phyloP scores from a whole-genome alignment of 805 yeast species.

The Ogataea trehaloabstinens region DNA sequence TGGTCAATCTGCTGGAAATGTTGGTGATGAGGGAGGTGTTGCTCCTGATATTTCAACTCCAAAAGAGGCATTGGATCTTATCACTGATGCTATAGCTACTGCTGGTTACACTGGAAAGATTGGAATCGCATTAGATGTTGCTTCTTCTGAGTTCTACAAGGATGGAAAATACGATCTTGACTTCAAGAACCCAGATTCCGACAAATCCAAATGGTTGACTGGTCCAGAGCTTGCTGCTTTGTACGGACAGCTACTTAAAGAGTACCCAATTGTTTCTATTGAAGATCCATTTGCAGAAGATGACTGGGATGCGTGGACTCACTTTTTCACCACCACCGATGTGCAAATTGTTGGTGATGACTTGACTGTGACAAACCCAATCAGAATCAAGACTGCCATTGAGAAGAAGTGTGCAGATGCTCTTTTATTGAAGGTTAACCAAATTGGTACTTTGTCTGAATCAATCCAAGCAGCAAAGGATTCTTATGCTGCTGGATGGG shows the following conservation, averaged over 20 bases:
- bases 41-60: constrained; percentile 97
- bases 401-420: constrained; percentile 95
- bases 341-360: constrained; percentile 97
- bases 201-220: constrained; percentile 84
- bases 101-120: constrained; percentile 97
- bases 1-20: constrained; percentile 99
- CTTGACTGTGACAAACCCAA: constrained; percentile 97
- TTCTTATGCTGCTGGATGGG: constrained; percentile 96
- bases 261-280: constrained; percentile 96
- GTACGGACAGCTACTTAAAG: constrained; percentile 75
- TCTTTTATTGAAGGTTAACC: constrained; percentile 96
- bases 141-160: constrained; percentile 96
- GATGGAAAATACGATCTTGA: constrained; percentile 97
- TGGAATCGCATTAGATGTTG: constrained; percentile 91
- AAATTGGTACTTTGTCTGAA: constrained; percentile 95
- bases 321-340: constrained; percentile 72
- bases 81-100: constrained; percentile 79
- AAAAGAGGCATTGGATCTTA: constrained; percentile 95
- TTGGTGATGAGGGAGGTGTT: constrained; percentile 99
- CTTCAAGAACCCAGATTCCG: constrained; percentile 96
- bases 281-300: constrained; percentile 99
- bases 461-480: constrained; percentile 96
- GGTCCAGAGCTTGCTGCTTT: constrained; percentile 84
- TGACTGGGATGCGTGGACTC: constrained; percentile 98
- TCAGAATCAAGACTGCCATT: constrained; percentile 91